Base-by-base conservation (phyloP, 345 rosid genomes). In the Eucalyptus sp. region DNA sequence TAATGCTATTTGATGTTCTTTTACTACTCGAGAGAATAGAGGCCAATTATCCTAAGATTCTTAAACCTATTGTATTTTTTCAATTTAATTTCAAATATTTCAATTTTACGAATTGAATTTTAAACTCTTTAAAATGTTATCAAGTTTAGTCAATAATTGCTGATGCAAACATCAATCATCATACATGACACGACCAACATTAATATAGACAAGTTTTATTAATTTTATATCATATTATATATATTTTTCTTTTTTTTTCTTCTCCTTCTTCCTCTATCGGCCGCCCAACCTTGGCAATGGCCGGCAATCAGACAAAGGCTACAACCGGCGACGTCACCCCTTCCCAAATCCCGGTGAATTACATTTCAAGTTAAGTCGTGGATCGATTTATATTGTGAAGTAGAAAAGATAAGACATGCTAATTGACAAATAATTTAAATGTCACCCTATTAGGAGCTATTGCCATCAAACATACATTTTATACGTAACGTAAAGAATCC, bases 151-250 rank as follows among this genome's bases (percentile, higher is more conserved):
- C 51, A 50, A 49, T 10, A 49, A 5, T 51, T 7, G 0, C 6
- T 5, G 14, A 50, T 0, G 14, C 13, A 50, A 50, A 50, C 51
- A 7, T 7, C 1, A 5, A 51, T 56, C 13, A 56, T 24, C 10
- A 0, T 9, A 24, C 0, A 9, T 56, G 13, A 0, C 27, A 7
- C 10, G 3, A 56, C 4, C 13, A 10, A 24, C 2, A 11, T 2
- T 9, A 5, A 56, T 22, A 1, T 56, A 22, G 5, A 9, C 8
- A 22, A 9, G 2, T 56, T 24, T 56, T 56, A 56, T 56, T 56
- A 56, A 10, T 52, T 52, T 52, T 8, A 46, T 46, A 46, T 46
- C 12, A 10, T 46, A 46, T 46, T 10, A 46, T 46, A 8, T 37
- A 37, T 37, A 3, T 4, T 37, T 50, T 4, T 50, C 0, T 50